Base-by-base conservation (phyloP, 2,329 filamentous ascomycete species). In the Hymenoscyphus repandus region DNA sequence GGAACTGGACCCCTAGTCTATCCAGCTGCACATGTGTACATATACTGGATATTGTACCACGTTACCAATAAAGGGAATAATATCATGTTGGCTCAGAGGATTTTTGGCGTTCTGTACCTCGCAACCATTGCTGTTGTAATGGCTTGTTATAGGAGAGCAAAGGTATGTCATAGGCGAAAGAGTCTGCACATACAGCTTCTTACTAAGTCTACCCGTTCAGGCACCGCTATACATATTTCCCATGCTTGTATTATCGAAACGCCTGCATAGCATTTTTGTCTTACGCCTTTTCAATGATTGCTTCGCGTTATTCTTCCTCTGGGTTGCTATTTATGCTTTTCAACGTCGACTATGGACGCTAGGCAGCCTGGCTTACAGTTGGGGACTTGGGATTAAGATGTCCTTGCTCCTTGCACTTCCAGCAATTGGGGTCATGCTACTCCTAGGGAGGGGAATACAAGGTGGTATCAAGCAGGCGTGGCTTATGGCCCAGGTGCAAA, bases 251-350 rank as follows among this genome's bases (percentile, higher is more conserved):
- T 72, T 96, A 41, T 96, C 91, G 49, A 97, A 97, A 69, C 82
- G 93, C 33, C 73, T 97, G 22, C 93, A 99, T 69, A 96, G 90
- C 68, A 86, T 99, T 60, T 99, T 93, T 65, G 72, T 99, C 60
- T 77, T 99, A 49, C 82, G 93, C 39, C 85, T 92, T 64, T 99
- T 99, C 76, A 99, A 99, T 70, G 93, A 99, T 71, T 89, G 90
- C 60, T 88, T 96, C 66, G 91, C 91, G 15, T 81, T 86, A 3
- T 76, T 93, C 60, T 89, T 88, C 59, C 77, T 99, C 54, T 97
- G 90, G 80, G 68, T 83, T 15, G 81, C 89, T n/a, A 83, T 97
- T 36, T 86, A 82, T 64, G 74, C 82, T 56, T 87, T 90, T 66
- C 89, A 96, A 72, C 79, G 78, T 41, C 77, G 83, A 31, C 73